Evolutionary conservation across 176 grass and related monocot species (phyloP).

Genomic region (Hordeum vulgare): MorexV3_pseudomolecules_assembly NC_058523.1:502945303-502945802

Average conservation of each 20-base stretch:
- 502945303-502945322: conserved; percentile 87
- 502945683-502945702: not conserved
- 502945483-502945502: not conserved
- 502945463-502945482: not conserved
- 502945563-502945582: not conserved
- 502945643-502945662: not conserved
- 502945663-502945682: not conserved
- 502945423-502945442: not conserved
- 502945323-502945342: conserved; percentile 68
- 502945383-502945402: not conserved
- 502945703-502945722: not conserved
- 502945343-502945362: conserved; percentile 22
- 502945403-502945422: not conserved
- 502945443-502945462: not conserved
- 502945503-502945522: not conserved
- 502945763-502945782: not conserved
- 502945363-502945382: not conserved
- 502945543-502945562: not conserved
- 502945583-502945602: not conserved
- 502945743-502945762: not conserved
- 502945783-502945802: not conserved
- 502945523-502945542: not conserved
- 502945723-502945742: not conserved
- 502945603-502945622: not conserved
- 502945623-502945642: not conserved